Evolutionary conservation across 345 rosid genomes (phyloP), one percentile per base, ranked within the genome.

Genomic region (Dipteronia sinensis): DNA sequence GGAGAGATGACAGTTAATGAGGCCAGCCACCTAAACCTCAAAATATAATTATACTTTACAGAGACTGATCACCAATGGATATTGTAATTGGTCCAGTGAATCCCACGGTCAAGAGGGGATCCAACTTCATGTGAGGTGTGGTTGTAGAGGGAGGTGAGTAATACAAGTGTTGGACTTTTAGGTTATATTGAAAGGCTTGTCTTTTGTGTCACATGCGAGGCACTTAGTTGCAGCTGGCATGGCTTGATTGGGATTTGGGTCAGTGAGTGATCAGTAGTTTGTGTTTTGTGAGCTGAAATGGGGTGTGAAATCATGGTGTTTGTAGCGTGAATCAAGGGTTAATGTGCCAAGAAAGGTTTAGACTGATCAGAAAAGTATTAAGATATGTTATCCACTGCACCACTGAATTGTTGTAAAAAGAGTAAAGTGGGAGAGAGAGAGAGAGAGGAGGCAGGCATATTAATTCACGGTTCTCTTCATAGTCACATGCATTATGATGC

Each of bases 281-380:
- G 55, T 47, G 10, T 34, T 34, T 53, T 47, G 53, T n/a, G 67
- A 20, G 79, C 56, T n/a, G 17, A 76, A 71, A 42, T 71, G 53
- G 79, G 79, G 73, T 2, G n/a, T 17, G 53, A 49, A 71, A 71
- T 76, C 73, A 80, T 80, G 68, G 83, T 72, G 77, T 67, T 29
- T 31, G 40, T 58, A 34, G 79, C 69, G 83, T 65, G 69, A 80
- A 42, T 64, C 55, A 71, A 65, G 76, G 76, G 40, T 65, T 53
- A 22, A 58, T 34, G 6, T 73, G 64, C 56, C 53, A 46, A 22
- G 16, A 6, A 17, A 27, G 31, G 31, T 16, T 20, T 20, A 49
- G n/a, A 53, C 6, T 5, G 25, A 34, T 34, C 38, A n/a, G 13
- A 17, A 58, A 69, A 42, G 73, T 25, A 44, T 22, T 23, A 16